Base-by-base conservation (phyloP, 2,329 filamentous ascomycete genomes). In the Aotearoamyces nothofagi region DNA sequence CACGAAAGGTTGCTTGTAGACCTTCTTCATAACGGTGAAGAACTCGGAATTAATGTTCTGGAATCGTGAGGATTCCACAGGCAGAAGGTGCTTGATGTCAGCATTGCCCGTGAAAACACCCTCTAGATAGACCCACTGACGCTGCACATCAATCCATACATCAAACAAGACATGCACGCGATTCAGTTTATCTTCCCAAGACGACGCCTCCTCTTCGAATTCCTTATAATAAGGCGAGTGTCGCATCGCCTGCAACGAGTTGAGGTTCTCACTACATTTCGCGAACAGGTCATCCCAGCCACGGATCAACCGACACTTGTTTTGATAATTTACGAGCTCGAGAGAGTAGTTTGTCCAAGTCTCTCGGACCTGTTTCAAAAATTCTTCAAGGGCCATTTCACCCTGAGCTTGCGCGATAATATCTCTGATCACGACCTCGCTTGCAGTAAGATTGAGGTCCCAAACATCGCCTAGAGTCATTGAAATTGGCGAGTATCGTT, bases 31-130 rank as follows among this genome's bases (percentile, higher is more conserved):
- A 22, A 98, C 84, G n/a, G 83, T 75, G 48, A 92, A 78, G 58
- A 98, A 99, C 52, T 98, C 87, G 37, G 84, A 92, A 57, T 98
- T 98, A 63, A 98, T 98, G 56, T 96, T 98, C 49, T 93, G 83
- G 59, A 99, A 99, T 33, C 90, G 76, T 8, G 83, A 86, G 1
- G 90, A 94, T 51, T 99, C 90, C 38, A 93, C 86, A 4, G 92
- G 92, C 13, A 99, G 69, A 29, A 99, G 63, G 52, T 96, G 87
- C 57, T 96, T 98, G 62, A 99, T 98, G 48, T 99, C 90, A 22
- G 83, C 87, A 49, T 98, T 99, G 34, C 90, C 90, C 1, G 87
- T 94, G 51, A 99, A 99, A 17, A 99, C 90, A 40, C 90, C 90
- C 56, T 99, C 92, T 4, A 99, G 70, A 52, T 99, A 99, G 5